Base-by-base conservation (phyloP, 768 basidiomycete species). In the Termitomyces sp. region DNA sequence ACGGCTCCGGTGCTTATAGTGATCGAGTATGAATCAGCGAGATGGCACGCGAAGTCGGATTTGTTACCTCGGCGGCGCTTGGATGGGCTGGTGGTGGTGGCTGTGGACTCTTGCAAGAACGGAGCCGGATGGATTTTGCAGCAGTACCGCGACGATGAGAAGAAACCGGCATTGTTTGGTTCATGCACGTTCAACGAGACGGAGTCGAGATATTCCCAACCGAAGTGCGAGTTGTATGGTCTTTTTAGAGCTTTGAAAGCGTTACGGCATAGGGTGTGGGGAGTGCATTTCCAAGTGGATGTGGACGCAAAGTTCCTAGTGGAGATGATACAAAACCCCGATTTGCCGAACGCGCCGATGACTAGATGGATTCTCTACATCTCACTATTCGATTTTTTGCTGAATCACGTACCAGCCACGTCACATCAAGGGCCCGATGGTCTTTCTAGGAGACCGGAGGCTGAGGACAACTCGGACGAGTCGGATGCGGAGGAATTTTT, bases 11-110 rank as follows among this genome's bases (percentile, higher is more conserved):
- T 44, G 0, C 20, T 44, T 7, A 44, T 44, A 1, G 8, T 6
- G 4, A 20, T 44, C 2, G n/a, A 44, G 8, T 44, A 44, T 20
- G 42, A 8, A 1, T 20, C 7, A 9, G 42, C 42, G 11, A n/a
- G 8, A 6, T 1, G 12, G 0, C 16, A 18, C 3, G 5, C 2
- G 6, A 5, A 2, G 5, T 6, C 18, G 1, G 16, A 41, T 6
- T 2, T 18, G 1, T 18, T n/a, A 4, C 6, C 18, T 1, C 18
- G n/a, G 16, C 18, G n/a, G 6, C 6, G 2, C 2, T 5, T 18
- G 18, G 41, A 41, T 6, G 41, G 41, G 0, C 41, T 41, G 3
- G 12, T 41, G 2, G 18, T 41, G 2, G 15, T 41, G 2, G 12
- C 6, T 16, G 42, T 44, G 7, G 42, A 44, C 7, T 44, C 42